A percentile compares a stretch with the other conserved stretches of the same genome.
phyloP scores from a whole-genome alignment of 116 monocot species.

The Dioscorea cayenensis region DNA sequence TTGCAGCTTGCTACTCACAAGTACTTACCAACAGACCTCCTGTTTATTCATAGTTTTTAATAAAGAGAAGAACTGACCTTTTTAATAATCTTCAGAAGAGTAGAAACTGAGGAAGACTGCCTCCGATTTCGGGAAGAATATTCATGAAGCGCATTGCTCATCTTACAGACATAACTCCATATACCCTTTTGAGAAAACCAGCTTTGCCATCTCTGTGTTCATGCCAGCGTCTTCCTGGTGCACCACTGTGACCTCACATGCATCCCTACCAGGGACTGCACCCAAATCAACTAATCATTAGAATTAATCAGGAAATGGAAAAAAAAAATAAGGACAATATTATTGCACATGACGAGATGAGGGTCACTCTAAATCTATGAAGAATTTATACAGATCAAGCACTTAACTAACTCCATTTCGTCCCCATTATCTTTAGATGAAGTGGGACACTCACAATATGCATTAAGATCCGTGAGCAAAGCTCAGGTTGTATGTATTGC shows the following conservation, averaged over 20 bases:
- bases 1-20: no score
- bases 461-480: no score
- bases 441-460: no score
- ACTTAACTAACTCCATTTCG: no score
- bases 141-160: slow-evolving; percentile 63
- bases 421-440: no score
- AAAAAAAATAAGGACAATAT: neutral
- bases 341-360: no score
- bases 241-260: slow-evolving; percentile 75
- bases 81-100: slow-evolving; percentile 35
- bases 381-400: no score
- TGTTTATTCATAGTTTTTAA: neutral
- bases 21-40: no score
- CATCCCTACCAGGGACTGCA: slow-evolving; percentile 72
- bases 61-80: slow-evolving; percentile 35
- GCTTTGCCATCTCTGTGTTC: slow-evolving; percentile 79
- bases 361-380: no score
- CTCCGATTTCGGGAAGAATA: slow-evolving; percentile 37
- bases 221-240: slow-evolving; percentile 91
- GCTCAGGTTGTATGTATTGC: no score
- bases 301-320: neutral
- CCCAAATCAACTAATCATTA: neutral
- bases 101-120: slow-evolving; percentile 21
- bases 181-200: slow-evolving; percentile 86
- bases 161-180: slow-evolving; percentile 89